Conservation (phyloP, 2,329 filamentous ascomycete species). For the Blastomyces parvus region DNA sequence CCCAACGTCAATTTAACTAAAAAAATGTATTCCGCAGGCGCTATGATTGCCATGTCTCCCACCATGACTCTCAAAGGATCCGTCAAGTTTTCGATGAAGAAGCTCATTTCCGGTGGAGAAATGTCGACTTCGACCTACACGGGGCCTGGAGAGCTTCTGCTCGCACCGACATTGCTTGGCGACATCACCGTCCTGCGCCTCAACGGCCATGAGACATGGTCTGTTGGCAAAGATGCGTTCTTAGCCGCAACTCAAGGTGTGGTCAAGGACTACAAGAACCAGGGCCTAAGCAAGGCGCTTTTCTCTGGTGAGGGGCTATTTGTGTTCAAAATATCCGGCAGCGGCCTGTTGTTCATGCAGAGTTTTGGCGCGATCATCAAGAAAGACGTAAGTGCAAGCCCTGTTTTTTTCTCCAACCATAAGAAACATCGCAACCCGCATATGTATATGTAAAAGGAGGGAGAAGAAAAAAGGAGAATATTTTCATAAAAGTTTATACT, state of each 20-base stretch:
- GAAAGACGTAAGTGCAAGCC: slow-evolving; percentile 58
- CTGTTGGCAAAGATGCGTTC: slow-evolving; percentile 76
- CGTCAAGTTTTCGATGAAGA: slow-evolving; percentile 82
- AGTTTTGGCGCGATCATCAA: slow-evolving; percentile 91
- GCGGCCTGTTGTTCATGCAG: slow-evolving; percentile 76
- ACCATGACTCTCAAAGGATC: slow-evolving; percentile 73
- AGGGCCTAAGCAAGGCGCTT: slow-evolving; percentile 78
- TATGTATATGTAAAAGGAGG: neutral
- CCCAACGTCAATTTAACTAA: neutral
- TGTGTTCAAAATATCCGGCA: slow-evolving; percentile 75
- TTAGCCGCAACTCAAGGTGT: slow-evolving; percentile 80
- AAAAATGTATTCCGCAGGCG: slow-evolving; percentile 41
- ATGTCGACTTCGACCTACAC: slow-evolving; percentile 71
- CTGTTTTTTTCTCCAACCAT: neutral
- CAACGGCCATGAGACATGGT: slow-evolving; percentile 60
- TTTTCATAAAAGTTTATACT: neutral
- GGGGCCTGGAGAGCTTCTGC: slow-evolving; percentile 79
- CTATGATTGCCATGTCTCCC: slow-evolving; percentile 92
- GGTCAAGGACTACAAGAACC: slow-evolving; percentile 75
- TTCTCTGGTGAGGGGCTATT: slow-evolving; percentile 91
- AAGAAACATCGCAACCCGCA: neutral
- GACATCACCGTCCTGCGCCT: slow-evolving; percentile 77
- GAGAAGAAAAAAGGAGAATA: neutral
- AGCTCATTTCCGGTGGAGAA: slow-evolving; percentile 73
- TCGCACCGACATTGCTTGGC: slow-evolving; percentile 70